Percentiles rank a stretch among this genome's conserved stretches.
These are phyloP conservation scores for Erythrophleum fordii DNA, from an alignment of 306 rosid genomes.

Conservation along the genomic window DNA sequence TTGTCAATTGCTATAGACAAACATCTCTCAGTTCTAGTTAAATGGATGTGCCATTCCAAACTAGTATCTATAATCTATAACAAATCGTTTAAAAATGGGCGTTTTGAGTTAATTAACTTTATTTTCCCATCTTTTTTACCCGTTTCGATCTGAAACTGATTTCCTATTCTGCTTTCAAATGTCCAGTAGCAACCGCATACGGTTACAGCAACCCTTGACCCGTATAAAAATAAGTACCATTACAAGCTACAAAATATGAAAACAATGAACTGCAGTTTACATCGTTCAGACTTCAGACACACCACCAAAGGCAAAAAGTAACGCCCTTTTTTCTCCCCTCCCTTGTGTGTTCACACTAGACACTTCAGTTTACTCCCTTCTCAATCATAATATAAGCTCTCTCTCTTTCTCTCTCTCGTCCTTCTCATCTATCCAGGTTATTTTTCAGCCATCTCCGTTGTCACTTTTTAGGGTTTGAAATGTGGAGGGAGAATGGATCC, in stretches of 20 bases:
- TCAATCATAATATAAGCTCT: background rate
- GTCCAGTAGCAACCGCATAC: background rate
- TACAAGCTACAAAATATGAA: background rate
- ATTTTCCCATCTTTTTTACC: background rate
- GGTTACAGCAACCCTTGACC: background rate
- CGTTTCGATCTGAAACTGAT: background rate
- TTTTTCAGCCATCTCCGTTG: background rate
- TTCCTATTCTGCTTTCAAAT: background rate
- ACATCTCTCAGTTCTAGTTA: background rate
- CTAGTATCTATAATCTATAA: background rate
- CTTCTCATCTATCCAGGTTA: background rate
- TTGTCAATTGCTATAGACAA: background rate
- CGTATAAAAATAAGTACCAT: background rate
- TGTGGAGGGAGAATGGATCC: constrained; percentile 87
- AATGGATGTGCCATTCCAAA: background rate
- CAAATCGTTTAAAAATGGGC: background rate
- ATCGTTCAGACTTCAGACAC: constrained; percentile 4
- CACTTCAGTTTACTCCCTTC: constrained; percentile 33
- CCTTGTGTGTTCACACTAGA: constrained; percentile 40
- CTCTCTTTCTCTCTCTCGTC: background rate
- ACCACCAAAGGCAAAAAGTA: constrained; percentile 6
- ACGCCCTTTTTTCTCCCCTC: constrained; percentile 13
- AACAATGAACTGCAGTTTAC: background rate
- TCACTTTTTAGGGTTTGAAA: constrained; percentile 84
- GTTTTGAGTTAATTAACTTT: background rate